Evolutionary conservation across 176 grass and related monocot species (phyloP).

Genomic region (Bothriochloa decipiens): DNA sequence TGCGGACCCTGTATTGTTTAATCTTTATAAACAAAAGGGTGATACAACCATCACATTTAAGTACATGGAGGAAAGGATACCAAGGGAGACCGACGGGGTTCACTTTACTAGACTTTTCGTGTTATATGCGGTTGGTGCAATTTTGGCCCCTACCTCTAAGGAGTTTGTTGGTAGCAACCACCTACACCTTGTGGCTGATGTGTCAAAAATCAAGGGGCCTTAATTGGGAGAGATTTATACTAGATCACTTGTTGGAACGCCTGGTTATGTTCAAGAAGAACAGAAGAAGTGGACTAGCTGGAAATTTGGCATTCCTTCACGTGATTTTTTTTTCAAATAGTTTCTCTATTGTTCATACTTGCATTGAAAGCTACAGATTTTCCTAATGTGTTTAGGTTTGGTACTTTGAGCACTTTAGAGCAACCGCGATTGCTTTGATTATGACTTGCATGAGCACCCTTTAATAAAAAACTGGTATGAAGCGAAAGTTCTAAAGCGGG

Average conservation of each 20-base stretch:
- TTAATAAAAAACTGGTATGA: neutral
- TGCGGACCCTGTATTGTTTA: too few relatives aligned
- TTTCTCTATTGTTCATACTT: neutral
- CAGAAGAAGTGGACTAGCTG: neutral
- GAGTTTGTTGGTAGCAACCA: neutral
- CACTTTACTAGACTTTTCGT: too few relatives aligned
- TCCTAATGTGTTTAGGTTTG: neutral
- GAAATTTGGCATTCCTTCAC: conserved; percentile 4
- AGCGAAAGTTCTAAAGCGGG: neutral
- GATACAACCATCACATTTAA: too few relatives aligned
- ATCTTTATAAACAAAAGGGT: too few relatives aligned
- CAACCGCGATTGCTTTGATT: neutral
- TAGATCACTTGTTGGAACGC: neutral
- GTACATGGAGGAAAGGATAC: too few relatives aligned
- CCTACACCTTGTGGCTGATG: neutral
- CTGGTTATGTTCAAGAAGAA: neutral
- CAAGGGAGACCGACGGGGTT: too few relatives aligned
- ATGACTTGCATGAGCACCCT: neutral
- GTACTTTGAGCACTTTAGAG: neutral
- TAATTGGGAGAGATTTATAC: neutral
- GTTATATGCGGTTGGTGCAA: too few relatives aligned
- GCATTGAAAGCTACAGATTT: too few relatives aligned
- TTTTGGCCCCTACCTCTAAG: neutral
- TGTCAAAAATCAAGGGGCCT: neutral
- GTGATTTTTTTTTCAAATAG: neutral